Evolutionary conservation across 2,329 filamentous ascomycete species (phyloP).

Genomic region (Stromatinia cepivora): DNA sequence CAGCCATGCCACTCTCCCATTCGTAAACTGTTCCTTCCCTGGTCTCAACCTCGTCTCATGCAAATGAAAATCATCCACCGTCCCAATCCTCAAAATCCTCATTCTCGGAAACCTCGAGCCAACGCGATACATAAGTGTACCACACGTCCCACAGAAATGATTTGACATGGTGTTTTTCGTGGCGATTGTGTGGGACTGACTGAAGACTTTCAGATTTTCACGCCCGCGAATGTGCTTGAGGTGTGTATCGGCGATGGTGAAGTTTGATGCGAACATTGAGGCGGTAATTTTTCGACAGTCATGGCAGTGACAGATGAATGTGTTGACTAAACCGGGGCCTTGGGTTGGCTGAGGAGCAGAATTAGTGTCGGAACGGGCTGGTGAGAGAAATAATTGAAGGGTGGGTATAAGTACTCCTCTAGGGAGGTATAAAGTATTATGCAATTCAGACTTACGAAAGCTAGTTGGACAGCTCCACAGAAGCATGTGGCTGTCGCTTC

Average conservation of each 20-base stretch:
- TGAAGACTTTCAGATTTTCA: constrained; percentile 50
- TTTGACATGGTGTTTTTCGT: constrained; percentile 58
- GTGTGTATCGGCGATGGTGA: constrained; percentile 49
- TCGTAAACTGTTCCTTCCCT: constrained; percentile 52
- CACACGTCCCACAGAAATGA: constrained; percentile 60
- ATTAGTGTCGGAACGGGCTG: background rate
- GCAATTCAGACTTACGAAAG: constrained; percentile 47
- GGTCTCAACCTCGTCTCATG: constrained; percentile 59
- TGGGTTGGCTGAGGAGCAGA: constrained; percentile 45
- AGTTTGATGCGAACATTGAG: constrained; percentile 62
- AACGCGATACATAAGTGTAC: constrained; percentile 60
- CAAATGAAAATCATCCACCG: constrained; percentile 60
- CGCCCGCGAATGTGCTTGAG: constrained; percentile 53
- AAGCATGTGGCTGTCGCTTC: constrained; percentile 59
- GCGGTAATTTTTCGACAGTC: constrained; percentile 64
- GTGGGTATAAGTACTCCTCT: background rate
- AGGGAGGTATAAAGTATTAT: background rate
- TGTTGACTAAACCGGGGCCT: constrained; percentile 48
- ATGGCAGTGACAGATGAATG: constrained; percentile 60
- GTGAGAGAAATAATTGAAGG: background rate
- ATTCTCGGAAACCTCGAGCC: constrained; percentile 47
- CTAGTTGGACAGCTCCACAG: constrained; percentile 56
- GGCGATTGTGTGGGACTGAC: constrained; percentile 50
- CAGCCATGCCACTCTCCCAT: constrained; percentile 55
- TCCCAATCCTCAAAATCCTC: constrained; percentile 57